Evolutionary conservation across 768 basidiomycete species (phyloP).

Genomic region (Mycena filopes): DNA sequence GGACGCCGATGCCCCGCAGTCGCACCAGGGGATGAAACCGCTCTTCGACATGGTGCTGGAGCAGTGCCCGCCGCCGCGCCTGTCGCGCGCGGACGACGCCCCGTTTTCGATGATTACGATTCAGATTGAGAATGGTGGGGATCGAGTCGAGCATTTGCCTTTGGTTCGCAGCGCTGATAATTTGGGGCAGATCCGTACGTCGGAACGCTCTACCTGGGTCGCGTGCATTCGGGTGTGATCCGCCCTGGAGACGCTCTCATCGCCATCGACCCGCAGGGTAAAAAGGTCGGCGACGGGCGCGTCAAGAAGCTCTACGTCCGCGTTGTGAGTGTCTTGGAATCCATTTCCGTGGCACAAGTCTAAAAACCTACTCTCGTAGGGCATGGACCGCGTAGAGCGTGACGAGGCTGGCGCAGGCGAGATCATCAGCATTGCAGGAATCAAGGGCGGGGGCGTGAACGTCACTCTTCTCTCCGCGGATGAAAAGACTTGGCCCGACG

Average conservation of each 20-base stretch:
- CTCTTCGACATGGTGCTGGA: conserved; percentile 59
- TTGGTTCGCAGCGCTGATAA: neutral
- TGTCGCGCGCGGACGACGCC: conserved; percentile 46
- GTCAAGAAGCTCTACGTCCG: conserved; percentile 54
- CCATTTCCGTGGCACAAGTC: conserved; percentile 38
- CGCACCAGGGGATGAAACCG: conserved; percentile 49
- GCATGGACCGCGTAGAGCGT: conserved; percentile 56
- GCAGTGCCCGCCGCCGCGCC: conserved; percentile 52
- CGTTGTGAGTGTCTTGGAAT: neutral
- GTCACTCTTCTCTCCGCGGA: conserved; percentile 56
- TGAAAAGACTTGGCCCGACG: conserved; percentile 50
- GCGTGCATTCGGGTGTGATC: conserved; percentile 55
- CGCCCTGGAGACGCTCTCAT: conserved; percentile 51
- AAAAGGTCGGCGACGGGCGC: conserved; percentile 61
- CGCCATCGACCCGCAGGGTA: conserved; percentile 53
- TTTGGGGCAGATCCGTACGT: conserved; percentile 51
- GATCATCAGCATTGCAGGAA: conserved; percentile 60
- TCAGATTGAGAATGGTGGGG: conserved; percentile 55
- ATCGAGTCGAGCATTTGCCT: neutral
- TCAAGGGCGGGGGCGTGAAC: conserved; percentile 59
- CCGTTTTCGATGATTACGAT: conserved; percentile 65
- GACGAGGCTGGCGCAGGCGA: conserved; percentile 58
- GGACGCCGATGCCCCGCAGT: conserved; percentile 2
- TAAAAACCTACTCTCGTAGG: conserved; percentile 27
- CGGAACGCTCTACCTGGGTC: conserved; percentile 59